A percentile compares a stretch with the other conserved stretches of the same genome.
Conservation (phyloP, 495 filamentous ascomycete species). For the Penicillium riverlandense region DNA sequence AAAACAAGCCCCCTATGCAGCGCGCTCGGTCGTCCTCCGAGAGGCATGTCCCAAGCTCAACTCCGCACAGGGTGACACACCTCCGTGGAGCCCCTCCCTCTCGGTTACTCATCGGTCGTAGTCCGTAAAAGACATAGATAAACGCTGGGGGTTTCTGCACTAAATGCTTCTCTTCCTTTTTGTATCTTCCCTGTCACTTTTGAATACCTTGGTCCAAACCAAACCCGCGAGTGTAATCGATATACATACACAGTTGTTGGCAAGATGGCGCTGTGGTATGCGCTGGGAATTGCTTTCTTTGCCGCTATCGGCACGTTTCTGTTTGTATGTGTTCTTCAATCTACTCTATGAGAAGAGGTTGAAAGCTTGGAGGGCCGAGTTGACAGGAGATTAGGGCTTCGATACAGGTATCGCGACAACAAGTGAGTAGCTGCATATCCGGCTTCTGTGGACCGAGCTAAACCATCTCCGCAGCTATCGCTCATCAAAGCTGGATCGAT, state of each 20-base stretch:
- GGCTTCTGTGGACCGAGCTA: background rate
- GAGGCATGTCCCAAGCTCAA: too few relatives aligned
- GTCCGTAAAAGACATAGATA: too few relatives aligned
- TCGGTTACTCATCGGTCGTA: too few relatives aligned
- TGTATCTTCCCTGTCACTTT: background rate
- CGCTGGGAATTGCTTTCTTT: constrained; percentile 44
- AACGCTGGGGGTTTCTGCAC: too few relatives aligned
- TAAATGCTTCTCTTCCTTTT: too few relatives aligned
- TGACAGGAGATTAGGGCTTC: constrained; percentile 34
- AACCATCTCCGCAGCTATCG: constrained; percentile 36
- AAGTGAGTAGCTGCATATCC: constrained; percentile 29
- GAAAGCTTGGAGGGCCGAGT: too few relatives aligned
- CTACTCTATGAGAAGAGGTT: background rate
- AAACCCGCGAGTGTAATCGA: too few relatives aligned
- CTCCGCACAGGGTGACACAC: too few relatives aligned
- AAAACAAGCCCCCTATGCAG: too few relatives aligned
- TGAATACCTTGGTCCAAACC: background rate
- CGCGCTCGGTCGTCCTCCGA: too few relatives aligned
- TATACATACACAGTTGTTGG: background rate
- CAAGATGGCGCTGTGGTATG: constrained; percentile 35
- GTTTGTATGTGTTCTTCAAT: constrained; percentile 33
- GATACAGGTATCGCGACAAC: constrained; percentile 55
- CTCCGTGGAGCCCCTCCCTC: too few relatives aligned
- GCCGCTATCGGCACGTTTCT: constrained; percentile 52
- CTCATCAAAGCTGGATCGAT: constrained; percentile 52